These are phyloP conservation scores for Elsinoe fawcettii DNA, from an alignment of 2,329 filamentous ascomycete genomes.

Conservation along the genomic window DNA sequence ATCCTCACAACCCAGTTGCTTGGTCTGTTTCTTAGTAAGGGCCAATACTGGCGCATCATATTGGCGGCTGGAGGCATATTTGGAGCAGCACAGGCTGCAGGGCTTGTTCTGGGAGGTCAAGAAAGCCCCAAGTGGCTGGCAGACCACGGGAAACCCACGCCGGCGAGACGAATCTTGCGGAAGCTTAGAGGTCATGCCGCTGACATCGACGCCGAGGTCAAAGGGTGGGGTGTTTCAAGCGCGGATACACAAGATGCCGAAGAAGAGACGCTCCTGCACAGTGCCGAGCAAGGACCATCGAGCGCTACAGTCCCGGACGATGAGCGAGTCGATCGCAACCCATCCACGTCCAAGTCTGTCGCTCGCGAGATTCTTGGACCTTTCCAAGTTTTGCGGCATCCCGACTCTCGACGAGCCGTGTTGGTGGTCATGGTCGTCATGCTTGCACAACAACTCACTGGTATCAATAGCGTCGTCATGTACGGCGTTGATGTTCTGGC, in stretches of 20 bases:
- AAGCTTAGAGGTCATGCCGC: constrained; percentile 63
- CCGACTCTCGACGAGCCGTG: constrained; percentile 69
- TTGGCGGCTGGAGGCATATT: constrained; percentile 65
- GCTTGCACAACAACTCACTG: constrained; percentile 85
- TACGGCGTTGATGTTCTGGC: constrained; percentile 88
- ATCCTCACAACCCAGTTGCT: constrained; percentile 77
- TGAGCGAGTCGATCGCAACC: constrained; percentile 20
- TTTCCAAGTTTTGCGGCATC: constrained; percentile 55
- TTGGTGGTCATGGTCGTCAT: constrained; percentile 87
- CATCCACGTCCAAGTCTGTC: constrained; percentile 22
- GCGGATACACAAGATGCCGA: constrained; percentile 44
- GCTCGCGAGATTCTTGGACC: constrained; percentile 33
- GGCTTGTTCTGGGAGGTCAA: constrained; percentile 62
- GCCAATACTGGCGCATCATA: constrained; percentile 73
- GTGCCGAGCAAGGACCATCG: constrained; percentile 24
- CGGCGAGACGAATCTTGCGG: constrained; percentile 62
- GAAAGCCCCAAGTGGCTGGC: constrained; percentile 88
- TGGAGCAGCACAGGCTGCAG: constrained; percentile 58
- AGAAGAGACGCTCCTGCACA: constrained; percentile 60
- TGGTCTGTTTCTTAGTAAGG: constrained; percentile 80
- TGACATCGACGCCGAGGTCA: constrained; percentile 67
- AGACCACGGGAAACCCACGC: constrained; percentile 50
- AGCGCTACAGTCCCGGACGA: constrained; percentile 17
- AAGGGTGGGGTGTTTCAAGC: constrained; percentile 36
- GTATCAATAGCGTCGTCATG: constrained; percentile 95